Evolutionary conservation across 139 green algal species (phyloP), one percentile per base, ranked within the genome.

Genomic region (Trebouxia sp.): DNA sequence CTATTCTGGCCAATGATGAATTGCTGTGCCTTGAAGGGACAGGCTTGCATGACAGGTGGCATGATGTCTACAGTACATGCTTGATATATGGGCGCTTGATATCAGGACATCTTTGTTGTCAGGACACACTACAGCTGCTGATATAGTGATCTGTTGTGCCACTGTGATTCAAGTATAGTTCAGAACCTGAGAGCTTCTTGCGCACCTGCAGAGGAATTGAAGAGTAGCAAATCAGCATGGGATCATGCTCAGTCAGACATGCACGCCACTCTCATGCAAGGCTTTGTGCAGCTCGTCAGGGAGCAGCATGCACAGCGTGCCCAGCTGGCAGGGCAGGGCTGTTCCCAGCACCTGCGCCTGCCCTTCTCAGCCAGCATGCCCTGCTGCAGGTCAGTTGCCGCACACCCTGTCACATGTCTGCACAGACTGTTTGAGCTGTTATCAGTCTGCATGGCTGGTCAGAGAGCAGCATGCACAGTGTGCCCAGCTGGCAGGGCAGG

Each of bases 1-100:
- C 79, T 32, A 85, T 92, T 20, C 28, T 93, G 74, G 79, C 84
- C 32, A 69, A 89, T 48, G 88, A 94, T 62, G 50, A 84, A 62
- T 42, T 93, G 81, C 65, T 91, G 42, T 86, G 86, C 67, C 53
- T 56, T 11, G 82, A 89, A 47, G 82, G 62, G 10, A 14, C 43
- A 9, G 62, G 32, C 62, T 45, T 72, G 8, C n/a, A n/a, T n/a
- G n/a, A n/a, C n/a, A n/a, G n/a, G n/a, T n/a, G n/a, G n/a, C n/a
- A n/a, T n/a, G n/a, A n/a, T n/a, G n/a, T n/a, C n/a, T n/a, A n/a
- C n/a, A n/a, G n/a, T n/a, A n/a, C n/a, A n/a, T n/a, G n/a, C n/a
- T n/a, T n/a, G n/a, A n/a, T n/a, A n/a, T n/a, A n/a, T n/a, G n/a
- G n/a, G n/a, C n/a, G n/a, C n/a, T n/a, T n/a, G n/a, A n/a, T n/a